Base-by-base conservation (phyloP, 129 eudicot species). In the Dittrichia graveolens region DNA sequence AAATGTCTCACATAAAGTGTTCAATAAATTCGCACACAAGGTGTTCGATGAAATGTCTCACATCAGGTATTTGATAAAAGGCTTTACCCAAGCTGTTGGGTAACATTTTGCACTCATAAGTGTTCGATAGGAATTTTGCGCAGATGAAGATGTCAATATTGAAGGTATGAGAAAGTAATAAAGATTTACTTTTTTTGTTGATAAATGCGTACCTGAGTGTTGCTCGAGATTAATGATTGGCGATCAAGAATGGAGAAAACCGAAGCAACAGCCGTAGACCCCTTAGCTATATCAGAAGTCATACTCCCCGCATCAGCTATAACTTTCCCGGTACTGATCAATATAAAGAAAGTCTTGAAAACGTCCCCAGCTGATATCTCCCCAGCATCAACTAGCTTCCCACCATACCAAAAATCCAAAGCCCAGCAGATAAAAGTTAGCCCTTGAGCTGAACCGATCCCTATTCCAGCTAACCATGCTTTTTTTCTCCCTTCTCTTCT, bases 261-360 rank as follows among this genome's bases (percentile, higher is more conserved):
- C 4, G 98, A 94, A 62, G 92, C 88, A 54, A 93, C 85, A 0
- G 96, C 96, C 3, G 88, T 81, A 5, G 96, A 87, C n/a, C 98
- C 96, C 76, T 86, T 93, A 16, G 92, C 98, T 39, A 93, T 85
- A 59, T 93, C 98, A 4, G 96, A 87, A 45, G 98, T 93, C 98
- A 93, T 93, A 72, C 98, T 93, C 0, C 98, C 98, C 12, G 98
- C 98, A 75, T 93, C 98, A 14, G 98, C 98, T 44, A 93, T 86
- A 7, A 93, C 98, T 40, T 87, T 93, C 10, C 98, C 96, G 4
- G 98, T 93, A 77, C 96, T 90, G 3, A 94, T 96, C 66, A 90
- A 46, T 46, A 94, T 83, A 59, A 94, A 94, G 72, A 94, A 94
- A 14, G 98, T 94, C 80, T 87, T 90, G 60, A 94, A 94, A 38